A percentile compares a stretch with the other conserved stretches of the same genome.
Evolutionary conservation across 345 rosid species (phyloP).

Genomic region (Brassica carinata): DNA sequence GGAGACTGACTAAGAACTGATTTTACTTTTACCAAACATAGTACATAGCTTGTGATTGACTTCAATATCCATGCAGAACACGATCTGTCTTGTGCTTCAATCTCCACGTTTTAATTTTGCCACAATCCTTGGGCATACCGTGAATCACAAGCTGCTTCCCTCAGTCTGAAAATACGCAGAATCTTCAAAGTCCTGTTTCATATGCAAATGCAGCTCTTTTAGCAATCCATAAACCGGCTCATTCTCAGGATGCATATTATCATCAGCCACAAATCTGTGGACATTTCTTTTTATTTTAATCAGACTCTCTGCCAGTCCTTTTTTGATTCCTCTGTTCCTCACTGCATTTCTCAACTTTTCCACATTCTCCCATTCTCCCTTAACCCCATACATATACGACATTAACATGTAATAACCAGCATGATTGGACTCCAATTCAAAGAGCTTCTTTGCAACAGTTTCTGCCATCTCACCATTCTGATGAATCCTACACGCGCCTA

Average conservation of each 20-base stretch:
- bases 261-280: constrained; percentile 54
- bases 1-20: background rate
- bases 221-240: constrained; percentile 46
- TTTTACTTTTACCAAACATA: background rate
- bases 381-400: constrained; percentile 60
- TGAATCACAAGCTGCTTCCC: constrained; percentile 21
- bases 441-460: constrained; percentile 47
- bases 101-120: background rate
- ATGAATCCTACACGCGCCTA: constrained; percentile 66
- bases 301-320: constrained; percentile 47
- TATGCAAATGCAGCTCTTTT: constrained; percentile 43
- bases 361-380: constrained; percentile 51
- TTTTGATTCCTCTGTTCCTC: constrained; percentile 51
- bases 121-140: background rate
- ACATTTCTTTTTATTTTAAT: constrained; percentile 44
- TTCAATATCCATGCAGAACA: background rate
- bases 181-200: constrained; percentile 31
- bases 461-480: constrained; percentile 56
- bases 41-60: background rate
- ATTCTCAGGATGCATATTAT: constrained; percentile 43
- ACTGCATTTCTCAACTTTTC: constrained; percentile 48
- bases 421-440: constrained; percentile 52
- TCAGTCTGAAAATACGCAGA: constrained; percentile 17
- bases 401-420: constrained; percentile 55
- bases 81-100: background rate